These are phyloP conservation scores for Claviceps pazoutovae DNA, from an alignment of 2,329 filamentous ascomycete genomes.

Conservation along the genomic window DNA sequence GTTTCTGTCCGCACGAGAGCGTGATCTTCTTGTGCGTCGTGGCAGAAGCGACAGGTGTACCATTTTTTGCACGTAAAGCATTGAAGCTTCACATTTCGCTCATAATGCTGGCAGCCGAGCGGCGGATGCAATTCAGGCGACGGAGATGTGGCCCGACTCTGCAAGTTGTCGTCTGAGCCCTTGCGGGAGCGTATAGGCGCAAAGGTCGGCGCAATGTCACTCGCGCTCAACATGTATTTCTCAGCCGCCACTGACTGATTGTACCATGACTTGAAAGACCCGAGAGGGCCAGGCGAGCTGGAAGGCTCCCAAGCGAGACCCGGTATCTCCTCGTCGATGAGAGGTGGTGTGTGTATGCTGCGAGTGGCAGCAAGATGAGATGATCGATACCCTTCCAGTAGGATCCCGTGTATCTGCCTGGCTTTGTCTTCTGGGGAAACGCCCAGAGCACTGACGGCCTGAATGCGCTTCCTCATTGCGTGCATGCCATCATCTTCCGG, in stretches of 20 bases:
- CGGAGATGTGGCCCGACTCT: slow-evolving; percentile 9
- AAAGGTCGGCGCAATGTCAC: slow-evolving; percentile 55
- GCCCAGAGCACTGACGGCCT: slow-evolving; percentile 49
- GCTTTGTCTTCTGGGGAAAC: slow-evolving; percentile 52
- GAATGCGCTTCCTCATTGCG: slow-evolving; percentile 50
- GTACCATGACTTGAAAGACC: slow-evolving; percentile 47
- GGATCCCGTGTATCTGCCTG: slow-evolving; percentile 52
- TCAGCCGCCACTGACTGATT: slow-evolving; percentile 23
- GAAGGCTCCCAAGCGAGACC: slow-evolving; percentile 25
- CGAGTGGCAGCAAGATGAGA: slow-evolving; percentile 11
- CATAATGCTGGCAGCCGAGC: slow-evolving; percentile 84
- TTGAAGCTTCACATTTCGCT: slow-evolving; percentile 89
- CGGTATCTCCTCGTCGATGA: slow-evolving; percentile 8
- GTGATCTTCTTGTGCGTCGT: slow-evolving; percentile 73
- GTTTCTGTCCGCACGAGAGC: slow-evolving; percentile 68
- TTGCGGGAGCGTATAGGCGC: slow-evolving; percentile 37
- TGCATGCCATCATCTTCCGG: slow-evolving; percentile 74
- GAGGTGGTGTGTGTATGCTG: slow-evolving; percentile 3
- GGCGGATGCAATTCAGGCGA: slow-evolving; percentile 24
- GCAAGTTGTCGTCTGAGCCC: slow-evolving; percentile 31
- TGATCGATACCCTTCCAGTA: slow-evolving; percentile 53
- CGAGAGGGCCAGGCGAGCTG: slow-evolving; percentile 30
- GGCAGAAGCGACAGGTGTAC: slow-evolving; percentile 93
- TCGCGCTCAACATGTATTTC: slow-evolving; percentile 37
- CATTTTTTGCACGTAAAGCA: slow-evolving; percentile 80